phyloP scores from a whole-genome alignment of 306 rosid species.

The Trifolium fragiferum region DNA sequence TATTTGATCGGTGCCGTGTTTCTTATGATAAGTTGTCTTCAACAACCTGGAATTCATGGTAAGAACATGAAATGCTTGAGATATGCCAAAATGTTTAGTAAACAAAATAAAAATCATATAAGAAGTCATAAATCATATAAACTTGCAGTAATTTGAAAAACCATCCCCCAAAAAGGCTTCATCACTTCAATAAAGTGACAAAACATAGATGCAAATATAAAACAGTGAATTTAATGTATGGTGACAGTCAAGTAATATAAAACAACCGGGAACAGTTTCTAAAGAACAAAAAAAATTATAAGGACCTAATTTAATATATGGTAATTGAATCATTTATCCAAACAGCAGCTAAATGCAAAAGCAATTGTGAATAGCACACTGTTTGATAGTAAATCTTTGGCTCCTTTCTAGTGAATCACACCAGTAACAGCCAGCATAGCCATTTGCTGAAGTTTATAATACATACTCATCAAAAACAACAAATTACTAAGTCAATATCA shows the following conservation, averaged over 20 bases:
- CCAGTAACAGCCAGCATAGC: neutral
- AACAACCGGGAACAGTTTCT: too few species aligned
- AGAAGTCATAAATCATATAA: constrained; percentile 31
- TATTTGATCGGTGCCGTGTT: constrained; percentile 87
- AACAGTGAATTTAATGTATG: too few species aligned
- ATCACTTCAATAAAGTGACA: neutral
- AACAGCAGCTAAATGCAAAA: neutral
- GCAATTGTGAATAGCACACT: neutral
- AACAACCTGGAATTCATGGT: constrained; percentile 66
- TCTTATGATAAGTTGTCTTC: constrained; percentile 92
- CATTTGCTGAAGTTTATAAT: constrained; percentile 33
- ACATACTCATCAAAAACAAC: constrained; percentile 13
- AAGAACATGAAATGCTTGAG: constrained; percentile 25
- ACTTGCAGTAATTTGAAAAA: constrained; percentile 12
- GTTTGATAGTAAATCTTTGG: constrained; percentile 4
- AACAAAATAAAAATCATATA: constrained; percentile 2
- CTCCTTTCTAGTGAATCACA: constrained; percentile 28
- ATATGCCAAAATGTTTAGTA: constrained; percentile 1
- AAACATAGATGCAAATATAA: neutral
- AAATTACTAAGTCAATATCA: constrained; percentile 4
- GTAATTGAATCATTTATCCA: constrained; percentile 27
- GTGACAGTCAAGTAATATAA: too few species aligned
- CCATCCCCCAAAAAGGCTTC: neutral
- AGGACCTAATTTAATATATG: neutral
- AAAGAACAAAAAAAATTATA: neutral